Evolutionary conservation across 768 basidiomycete species (phyloP), one percentile per base, ranked within the genome.

Genomic region (Royoungia palumana): DNA sequence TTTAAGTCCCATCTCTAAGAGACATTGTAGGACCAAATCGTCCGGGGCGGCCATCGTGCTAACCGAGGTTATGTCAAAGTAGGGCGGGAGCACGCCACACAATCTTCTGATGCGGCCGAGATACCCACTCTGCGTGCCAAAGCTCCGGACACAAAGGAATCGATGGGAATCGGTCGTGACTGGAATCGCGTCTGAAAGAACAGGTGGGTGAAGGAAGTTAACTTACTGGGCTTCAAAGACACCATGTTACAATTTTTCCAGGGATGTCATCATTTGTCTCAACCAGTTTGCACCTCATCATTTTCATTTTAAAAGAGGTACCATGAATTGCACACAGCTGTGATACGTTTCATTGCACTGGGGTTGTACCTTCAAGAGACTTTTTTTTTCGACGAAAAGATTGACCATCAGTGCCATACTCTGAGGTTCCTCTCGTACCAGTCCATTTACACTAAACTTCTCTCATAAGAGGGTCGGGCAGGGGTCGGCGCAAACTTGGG

Each of bases 81-180:
- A 34, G 91, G 91, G 16, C 79, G 91, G 17, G 92, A 94, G 65
- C 84, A 85, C 28, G 85, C 89, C 24, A 88, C 87, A 0, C 85
- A 87, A 51, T 83, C 84, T 21, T 71, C 76, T 25, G 80, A 89
- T 65, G 75, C 81, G 10, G 67, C 73, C 16, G 89, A 90, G 69
- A 92, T 94, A 56, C 84, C 82, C 37, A 66, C 75, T 36, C 70
- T 93, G 17, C 82, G 91, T n/a, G 72, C 70, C 49, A 82, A 80
- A 50, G 82, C 90, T 0, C 90, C 91, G 0, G 90, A 91, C 62
- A 81, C 70, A 69, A 90, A 91, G 66, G 90, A 94, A 66, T 74
- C 81, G 8, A 90, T 94, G 83, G 91, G 94, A 65, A 92, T 94
- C 38, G 90, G 92, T 25, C 77, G 86, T 21, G 89, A 94, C 50